Conservation (phyloP, 768 basidiomycete species). For the Gloeostereum incarnatum region DNA sequence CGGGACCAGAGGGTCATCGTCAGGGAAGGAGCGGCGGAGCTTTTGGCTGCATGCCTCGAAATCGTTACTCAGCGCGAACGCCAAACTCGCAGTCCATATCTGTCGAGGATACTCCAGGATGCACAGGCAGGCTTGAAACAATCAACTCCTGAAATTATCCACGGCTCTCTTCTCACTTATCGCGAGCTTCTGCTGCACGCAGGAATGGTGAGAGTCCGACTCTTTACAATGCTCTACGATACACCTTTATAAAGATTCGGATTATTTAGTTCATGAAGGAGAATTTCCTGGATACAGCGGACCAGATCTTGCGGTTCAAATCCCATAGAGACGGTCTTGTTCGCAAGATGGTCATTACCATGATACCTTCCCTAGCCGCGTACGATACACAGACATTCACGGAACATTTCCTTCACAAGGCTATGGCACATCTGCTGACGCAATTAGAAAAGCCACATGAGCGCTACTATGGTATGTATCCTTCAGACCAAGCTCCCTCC, state of each 20-base stretch:
- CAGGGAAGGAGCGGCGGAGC: constrained; percentile 86
- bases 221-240: not conserved
- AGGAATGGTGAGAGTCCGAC: constrained; percentile 63
- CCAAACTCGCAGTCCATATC: constrained; percentile 52
- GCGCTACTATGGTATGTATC: constrained; percentile 68
- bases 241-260: constrained; percentile 1
- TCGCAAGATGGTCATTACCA: constrained; percentile 88
- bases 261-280: constrained; percentile 73
- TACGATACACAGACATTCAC: constrained; percentile 93
- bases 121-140: constrained; percentile 77
- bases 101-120: constrained; percentile 80
- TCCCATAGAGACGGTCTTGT: constrained; percentile 82
- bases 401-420: constrained; percentile 84
- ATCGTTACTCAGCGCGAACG: constrained; percentile 75
- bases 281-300: constrained; percentile 78
- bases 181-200: constrained; percentile 87
- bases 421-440: constrained; percentile 85
- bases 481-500: not conserved
- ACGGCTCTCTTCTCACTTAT: constrained; percentile 88
- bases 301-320: constrained; percentile 83
- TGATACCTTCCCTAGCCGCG: constrained; percentile 90
- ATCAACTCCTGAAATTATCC: constrained; percentile 79
- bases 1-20: constrained; percentile 86
- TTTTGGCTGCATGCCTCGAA: constrained; percentile 87
- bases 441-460: constrained; percentile 88